A percentile compares a stretch with the other conserved stretches of the same genome.
These are phyloP conservation scores for Xylariaceae sp. DNA, from an alignment of 2,329 filamentous ascomycete genomes.

Conservation along the genomic window DNA sequence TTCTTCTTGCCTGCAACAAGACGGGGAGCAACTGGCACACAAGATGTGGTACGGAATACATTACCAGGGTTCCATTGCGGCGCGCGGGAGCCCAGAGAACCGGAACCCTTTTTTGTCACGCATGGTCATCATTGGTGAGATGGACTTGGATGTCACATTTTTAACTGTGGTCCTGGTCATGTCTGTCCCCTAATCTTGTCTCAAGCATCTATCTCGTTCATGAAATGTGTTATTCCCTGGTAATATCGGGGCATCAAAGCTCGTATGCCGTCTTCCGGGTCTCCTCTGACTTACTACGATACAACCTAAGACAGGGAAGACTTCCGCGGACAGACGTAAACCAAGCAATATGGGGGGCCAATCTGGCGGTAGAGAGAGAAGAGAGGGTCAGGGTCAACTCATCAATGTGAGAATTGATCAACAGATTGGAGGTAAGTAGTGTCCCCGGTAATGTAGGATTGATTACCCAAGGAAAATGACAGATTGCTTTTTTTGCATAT, in stretches of 20 bases:
- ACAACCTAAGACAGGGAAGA: no score
- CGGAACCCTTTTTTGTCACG: conserved; percentile 15
- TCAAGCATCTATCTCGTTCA: not conserved
- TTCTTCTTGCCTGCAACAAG: not conserved
- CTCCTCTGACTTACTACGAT: not conserved
- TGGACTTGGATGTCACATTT: not conserved
- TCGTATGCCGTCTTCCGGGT: not conserved
- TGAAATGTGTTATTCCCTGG: not conserved
- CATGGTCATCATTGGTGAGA: not conserved
- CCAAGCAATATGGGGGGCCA: not conserved
- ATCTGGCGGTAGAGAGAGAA: not conserved
- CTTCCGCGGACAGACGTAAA: no score
- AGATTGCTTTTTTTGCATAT: conserved; percentile 14
- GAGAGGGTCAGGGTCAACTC: not conserved
- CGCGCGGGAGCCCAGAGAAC: conserved; percentile 26
- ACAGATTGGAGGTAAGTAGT: not conserved
- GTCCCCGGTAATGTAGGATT: conserved; percentile 1
- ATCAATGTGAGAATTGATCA: not conserved
- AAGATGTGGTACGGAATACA: not conserved
- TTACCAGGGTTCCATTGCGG: conserved; percentile 14
- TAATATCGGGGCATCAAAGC: not conserved
- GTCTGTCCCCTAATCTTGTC: not conserved
- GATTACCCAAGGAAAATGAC: not conserved
- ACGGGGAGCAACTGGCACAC: no score
- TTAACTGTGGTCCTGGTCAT: not conserved